Conservation (phyloP, 2,329 filamentous ascomycete genomes). For the Dichotomopilus funicola region DNA sequence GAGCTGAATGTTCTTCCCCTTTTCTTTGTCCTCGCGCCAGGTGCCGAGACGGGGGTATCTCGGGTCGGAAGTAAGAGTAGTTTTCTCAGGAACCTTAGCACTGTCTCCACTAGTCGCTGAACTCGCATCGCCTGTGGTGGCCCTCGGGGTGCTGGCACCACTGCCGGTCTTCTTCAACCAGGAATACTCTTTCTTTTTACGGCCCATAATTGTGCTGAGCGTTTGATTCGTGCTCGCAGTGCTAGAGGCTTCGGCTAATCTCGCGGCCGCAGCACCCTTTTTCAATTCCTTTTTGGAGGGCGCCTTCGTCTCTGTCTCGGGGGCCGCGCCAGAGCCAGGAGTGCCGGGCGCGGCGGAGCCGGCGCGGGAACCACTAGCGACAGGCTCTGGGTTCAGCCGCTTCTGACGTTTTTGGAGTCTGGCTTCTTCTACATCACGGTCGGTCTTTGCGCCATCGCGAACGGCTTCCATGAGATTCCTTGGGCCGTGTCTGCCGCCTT, state of each 20-base stretch:
- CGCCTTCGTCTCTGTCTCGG: constrained; percentile 56
- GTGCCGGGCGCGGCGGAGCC: constrained; percentile 55
- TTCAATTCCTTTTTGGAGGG: constrained; percentile 81
- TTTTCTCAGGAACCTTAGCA: constrained; percentile 28
- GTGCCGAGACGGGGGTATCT: constrained; percentile 58
- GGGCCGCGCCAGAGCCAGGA: constrained; percentile 56
- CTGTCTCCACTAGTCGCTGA: constrained; percentile 21
- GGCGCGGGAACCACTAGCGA: constrained; percentile 43
- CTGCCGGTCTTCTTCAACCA: constrained; percentile 62
- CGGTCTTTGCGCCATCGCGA: constrained; percentile 56
- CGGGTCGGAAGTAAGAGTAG: constrained; percentile 49
- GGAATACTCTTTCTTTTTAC: constrained; percentile 63
- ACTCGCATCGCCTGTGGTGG: constrained; percentile 28
- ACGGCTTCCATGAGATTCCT: constrained; percentile 46
- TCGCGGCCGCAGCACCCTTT: constrained; percentile 69
- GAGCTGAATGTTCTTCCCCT: constrained; percentile 73
- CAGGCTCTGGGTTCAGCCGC: constrained; percentile 51
- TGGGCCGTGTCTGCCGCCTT: constrained; percentile 30
- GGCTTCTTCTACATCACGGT: constrained; percentile 67
- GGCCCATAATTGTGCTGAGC: constrained; percentile 64
- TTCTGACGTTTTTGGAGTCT: constrained; percentile 61
- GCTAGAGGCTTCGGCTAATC: constrained; percentile 68
- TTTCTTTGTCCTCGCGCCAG: constrained; percentile 71
- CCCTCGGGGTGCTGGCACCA: constrained; percentile 46
- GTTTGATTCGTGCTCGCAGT: constrained; percentile 80